Conservation (phyloP, 177 flowering plant species). For the Tripterygium wilfordii region DNA sequence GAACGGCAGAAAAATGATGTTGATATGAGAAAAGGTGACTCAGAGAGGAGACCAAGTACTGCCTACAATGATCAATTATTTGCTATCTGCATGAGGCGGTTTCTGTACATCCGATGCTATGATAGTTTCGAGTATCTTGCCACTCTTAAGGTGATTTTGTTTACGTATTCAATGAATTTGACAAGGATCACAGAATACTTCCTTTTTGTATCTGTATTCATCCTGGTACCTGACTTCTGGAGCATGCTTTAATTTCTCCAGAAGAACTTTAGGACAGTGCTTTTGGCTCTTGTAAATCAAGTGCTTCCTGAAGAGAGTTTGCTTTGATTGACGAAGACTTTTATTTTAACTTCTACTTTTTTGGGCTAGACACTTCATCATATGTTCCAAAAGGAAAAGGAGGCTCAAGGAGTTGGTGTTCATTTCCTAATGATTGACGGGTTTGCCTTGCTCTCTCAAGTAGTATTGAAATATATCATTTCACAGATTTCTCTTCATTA, state of each 20-base stretch:
- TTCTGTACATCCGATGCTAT: constrained; percentile 66
- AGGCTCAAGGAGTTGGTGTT: constrained; percentile 31
- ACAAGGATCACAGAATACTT: too few species aligned
- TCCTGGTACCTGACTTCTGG: too few species aligned
- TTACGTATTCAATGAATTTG: too few species aligned
- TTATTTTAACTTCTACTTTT: neutral
- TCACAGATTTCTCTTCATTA: neutral
- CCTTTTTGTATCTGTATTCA: too few species aligned
- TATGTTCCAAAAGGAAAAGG: constrained; percentile 47
- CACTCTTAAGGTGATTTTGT: constrained; percentile 56
- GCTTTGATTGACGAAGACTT: neutral
- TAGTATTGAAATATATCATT: neutral
- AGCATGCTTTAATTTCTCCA: too few species aligned
- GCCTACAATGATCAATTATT: constrained; percentile 43
- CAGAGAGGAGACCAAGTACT: constrained; percentile 2
- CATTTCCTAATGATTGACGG: constrained; percentile 82
- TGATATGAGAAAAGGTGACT: neutral
- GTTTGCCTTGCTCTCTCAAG: constrained; percentile 28
- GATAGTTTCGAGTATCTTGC: constrained; percentile 68
- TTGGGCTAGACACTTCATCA: constrained; percentile 46
- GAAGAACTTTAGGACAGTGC: neutral
- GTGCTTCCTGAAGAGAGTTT: neutral
- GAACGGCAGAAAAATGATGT: neutral
- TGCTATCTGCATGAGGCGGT: constrained; percentile 61
- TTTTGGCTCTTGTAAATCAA: neutral